A percentile compares a stretch with the other conserved stretches of the same genome.
These are phyloP conservation scores for Eleusine indica DNA, from an alignment of 176 grass and related monocot species.

Conservation along the genomic window DNA sequence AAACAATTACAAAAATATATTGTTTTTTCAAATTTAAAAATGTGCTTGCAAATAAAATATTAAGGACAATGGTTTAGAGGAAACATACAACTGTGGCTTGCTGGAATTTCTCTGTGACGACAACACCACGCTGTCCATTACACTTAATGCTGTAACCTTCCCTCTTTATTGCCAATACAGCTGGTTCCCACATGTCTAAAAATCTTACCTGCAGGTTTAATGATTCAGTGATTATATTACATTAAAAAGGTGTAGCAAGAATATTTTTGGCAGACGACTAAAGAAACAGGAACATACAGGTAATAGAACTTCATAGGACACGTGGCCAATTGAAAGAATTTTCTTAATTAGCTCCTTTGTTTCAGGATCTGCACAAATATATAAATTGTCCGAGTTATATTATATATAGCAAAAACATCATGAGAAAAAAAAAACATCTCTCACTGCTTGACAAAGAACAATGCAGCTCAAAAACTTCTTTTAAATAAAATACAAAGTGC, in stretches of 20 bases:
- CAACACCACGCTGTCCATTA: conserved; percentile 71
- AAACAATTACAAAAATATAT: conserved; percentile 8
- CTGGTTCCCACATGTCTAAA: conserved; percentile 93
- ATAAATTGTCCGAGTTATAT: conserved; percentile 3
- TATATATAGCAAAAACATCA: not conserved
- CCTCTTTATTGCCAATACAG: conserved; percentile 87
- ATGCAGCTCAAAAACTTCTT: conserved; percentile 17
- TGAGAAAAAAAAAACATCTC: conserved; percentile 21
- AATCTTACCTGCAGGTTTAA: conserved; percentile 66
- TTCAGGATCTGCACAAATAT: conserved; percentile 67
- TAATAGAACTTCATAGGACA: conserved; percentile 76
- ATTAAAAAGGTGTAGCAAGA: not conserved
- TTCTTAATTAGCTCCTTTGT: conserved; percentile 82
- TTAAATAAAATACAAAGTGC: not conserved
- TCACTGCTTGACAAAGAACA: not conserved
- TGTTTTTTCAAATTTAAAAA: not conserved
- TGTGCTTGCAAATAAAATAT: conserved; percentile 6
- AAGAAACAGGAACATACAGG: conserved; percentile 53
- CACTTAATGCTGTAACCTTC: conserved; percentile 95
- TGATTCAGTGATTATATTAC: conserved; percentile 8
- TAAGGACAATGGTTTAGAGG: not conserved
- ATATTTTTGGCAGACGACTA: conserved; percentile 19
- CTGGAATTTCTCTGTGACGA: conserved; percentile 81
- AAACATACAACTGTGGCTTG: conserved; percentile 75
- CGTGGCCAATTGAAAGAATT: conserved; percentile 75